Evolutionary conservation across 2,329 filamentous ascomycete species (phyloP).

Genomic region (Colletotrichum sp.): DNA sequence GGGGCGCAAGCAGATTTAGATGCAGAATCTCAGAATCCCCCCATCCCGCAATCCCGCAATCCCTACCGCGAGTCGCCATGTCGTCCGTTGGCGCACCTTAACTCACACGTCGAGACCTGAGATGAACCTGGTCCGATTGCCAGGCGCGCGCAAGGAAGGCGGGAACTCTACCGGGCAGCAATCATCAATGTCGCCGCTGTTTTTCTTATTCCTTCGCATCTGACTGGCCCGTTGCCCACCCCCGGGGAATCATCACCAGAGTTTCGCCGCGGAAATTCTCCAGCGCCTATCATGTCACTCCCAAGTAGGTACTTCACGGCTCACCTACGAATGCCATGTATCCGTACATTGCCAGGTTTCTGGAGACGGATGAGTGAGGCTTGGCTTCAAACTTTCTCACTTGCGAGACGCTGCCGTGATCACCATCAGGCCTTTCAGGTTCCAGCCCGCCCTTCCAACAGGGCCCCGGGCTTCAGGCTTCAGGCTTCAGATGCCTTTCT

Average conservation of each 20-base stretch:
- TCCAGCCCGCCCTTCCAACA: neutral
- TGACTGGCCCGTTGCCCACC: neutral
- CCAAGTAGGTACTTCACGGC: neutral
- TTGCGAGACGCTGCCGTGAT: neutral
- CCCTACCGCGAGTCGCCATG: neutral
- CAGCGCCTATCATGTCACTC: neutral
- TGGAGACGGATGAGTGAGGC: neutral
- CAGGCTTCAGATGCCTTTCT: neutral
- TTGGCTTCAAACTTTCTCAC: neutral
- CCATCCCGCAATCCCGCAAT: neutral
- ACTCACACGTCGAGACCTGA: slow-evolving; percentile 9
- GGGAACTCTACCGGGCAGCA: neutral
- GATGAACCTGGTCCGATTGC: slow-evolving; percentile 18
- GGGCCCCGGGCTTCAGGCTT: neutral
- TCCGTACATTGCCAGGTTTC: neutral
- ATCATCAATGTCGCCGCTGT: neutral
- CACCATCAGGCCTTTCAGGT: neutral
- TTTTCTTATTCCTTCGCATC: neutral
- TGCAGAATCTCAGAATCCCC: neutral
- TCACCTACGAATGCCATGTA: neutral
- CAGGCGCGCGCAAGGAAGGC: neutral
- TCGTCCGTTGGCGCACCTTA: neutral
- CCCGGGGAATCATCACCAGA: neutral
- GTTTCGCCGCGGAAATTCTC: neutral
- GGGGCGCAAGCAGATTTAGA: neutral